These are phyloP conservation scores for Calonectria montana DNA, from an alignment of 2,329 filamentous ascomycete genomes.

Conservation along the genomic window DNA sequence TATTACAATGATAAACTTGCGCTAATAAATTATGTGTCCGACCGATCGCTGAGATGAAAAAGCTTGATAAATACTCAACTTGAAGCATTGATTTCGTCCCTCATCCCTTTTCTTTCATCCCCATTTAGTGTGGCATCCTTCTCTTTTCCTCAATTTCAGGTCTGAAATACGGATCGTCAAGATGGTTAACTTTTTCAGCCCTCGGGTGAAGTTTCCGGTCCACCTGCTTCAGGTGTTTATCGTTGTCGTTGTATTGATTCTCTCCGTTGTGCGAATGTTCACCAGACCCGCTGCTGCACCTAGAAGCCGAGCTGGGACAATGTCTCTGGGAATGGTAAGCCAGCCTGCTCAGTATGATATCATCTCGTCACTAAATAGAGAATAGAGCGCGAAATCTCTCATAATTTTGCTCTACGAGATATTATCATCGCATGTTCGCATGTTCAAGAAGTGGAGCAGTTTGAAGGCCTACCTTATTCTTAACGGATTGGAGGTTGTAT, in stretches of 20 bases:
- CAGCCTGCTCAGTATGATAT: too few relatives aligned
- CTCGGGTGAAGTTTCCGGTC: constrained; percentile 9
- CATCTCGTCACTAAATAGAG: background rate
- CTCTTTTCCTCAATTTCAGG: background rate
- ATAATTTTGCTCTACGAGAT: constrained; percentile 55
- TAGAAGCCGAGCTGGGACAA: constrained; percentile 6
- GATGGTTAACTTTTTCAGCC: constrained; percentile 9
- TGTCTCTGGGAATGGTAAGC: constrained; percentile 21
- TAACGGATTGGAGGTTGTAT: constrained; percentile 55
- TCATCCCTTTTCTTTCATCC: background rate
- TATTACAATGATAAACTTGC: background rate
- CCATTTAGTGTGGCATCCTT: background rate
- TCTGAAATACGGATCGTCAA: background rate
- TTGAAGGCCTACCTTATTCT: constrained; percentile 55
- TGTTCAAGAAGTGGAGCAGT: constrained; percentile 51
- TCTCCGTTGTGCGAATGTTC: constrained; percentile 7
- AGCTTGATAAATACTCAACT: constrained; percentile 14
- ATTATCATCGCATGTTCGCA: constrained; percentile 47
- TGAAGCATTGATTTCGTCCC: background rate
- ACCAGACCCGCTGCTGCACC: background rate
- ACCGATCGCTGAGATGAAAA: background rate
- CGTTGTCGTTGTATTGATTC: background rate
- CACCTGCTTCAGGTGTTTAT: constrained; percentile 10
- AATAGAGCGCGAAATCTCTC: constrained; percentile 51
- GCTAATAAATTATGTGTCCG: too few relatives aligned